Conservation (phyloP, 257 asterid genomes). For the Cinchona pubescens region DNA sequence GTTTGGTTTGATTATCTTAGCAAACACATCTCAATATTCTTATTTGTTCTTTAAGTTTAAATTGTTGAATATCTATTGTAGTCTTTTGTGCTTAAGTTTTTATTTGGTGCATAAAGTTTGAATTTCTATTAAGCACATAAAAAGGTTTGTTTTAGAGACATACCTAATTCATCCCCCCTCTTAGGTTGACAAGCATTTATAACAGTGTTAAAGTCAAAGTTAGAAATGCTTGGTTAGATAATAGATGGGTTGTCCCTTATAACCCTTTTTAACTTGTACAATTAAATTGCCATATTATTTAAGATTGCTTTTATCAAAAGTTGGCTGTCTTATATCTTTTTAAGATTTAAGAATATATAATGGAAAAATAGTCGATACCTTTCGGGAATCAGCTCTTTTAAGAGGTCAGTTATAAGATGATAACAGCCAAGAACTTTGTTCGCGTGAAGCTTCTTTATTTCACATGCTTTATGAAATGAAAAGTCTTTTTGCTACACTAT, state of each 20-base stretch:
- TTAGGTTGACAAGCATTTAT: too few relatives aligned
- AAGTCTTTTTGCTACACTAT: background rate
- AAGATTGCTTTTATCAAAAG: background rate
- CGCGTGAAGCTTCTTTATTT: background rate
- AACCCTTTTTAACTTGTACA: background rate
- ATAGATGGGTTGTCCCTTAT: background rate
- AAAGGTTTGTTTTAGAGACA: too few relatives aligned
- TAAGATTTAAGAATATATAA: background rate
- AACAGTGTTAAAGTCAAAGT: background rate
- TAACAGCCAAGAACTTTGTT: background rate
- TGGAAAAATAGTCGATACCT: background rate
- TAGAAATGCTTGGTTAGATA: background rate
- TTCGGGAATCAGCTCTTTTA: background rate
- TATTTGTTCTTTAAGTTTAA: too few relatives aligned
- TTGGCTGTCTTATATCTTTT: background rate
- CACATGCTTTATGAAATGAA: background rate
- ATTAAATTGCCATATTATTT: background rate
- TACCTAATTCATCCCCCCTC: too few relatives aligned
- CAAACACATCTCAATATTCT: too few relatives aligned
- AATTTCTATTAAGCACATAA: too few relatives aligned
- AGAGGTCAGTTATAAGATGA: background rate
- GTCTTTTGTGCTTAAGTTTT: too few relatives aligned
- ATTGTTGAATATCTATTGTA: too few relatives aligned
- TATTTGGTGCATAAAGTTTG: too few relatives aligned
- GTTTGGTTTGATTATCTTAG: too few relatives aligned